These are phyloP conservation scores for Termitomyces sp. DNA, from an alignment of 768 basidiomycete species.

Conservation along the genomic window DNA sequence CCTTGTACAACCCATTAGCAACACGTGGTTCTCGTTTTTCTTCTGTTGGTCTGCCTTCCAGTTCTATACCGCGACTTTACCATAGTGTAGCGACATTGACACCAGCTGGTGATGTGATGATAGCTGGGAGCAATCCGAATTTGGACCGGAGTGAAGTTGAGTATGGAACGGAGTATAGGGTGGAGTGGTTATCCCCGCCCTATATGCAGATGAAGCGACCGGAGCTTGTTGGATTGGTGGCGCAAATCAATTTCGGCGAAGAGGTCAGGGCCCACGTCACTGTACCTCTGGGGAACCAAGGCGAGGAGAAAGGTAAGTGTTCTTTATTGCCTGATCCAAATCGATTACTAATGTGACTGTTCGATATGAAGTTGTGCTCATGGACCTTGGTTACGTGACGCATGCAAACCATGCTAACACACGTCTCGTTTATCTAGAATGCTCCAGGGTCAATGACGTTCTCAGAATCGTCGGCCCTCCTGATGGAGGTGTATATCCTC, in stretches of 20 bases:
- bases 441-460: conserved; percentile 32
- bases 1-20: conserved; percentile 60
- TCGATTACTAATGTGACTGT: not conserved
- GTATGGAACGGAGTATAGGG: conserved; percentile 85
- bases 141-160: conserved; percentile 64
- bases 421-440: conserved; percentile 62
- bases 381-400: conserved; percentile 82
- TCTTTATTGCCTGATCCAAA: not conserved
- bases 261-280: conserved; percentile 31
- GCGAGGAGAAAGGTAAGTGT: conserved; percentile 26
- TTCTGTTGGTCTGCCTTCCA: conserved; percentile 49
- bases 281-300: conserved; percentile 22
- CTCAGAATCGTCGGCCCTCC: conserved; percentile 64
- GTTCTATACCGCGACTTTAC: conserved; percentile 68
- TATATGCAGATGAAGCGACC: conserved; percentile 69
- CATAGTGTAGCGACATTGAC: conserved; percentile 81
- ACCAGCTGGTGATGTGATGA: conserved; percentile 65
- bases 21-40: conserved; percentile 54
- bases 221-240: conserved; percentile 28
- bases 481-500: conserved; percentile 61
- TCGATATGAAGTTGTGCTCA: conserved; percentile 48
- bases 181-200: conserved; percentile 81
- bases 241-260: conserved; percentile 39
- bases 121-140: conserved; percentile 83
- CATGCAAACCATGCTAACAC: conserved; percentile 73